A percentile compares a stretch with the other conserved stretches of the same genome.
Evolutionary conservation across 257 asterid genomes (phyloP).

Genomic region (Przewalskia tangutica): DNA sequence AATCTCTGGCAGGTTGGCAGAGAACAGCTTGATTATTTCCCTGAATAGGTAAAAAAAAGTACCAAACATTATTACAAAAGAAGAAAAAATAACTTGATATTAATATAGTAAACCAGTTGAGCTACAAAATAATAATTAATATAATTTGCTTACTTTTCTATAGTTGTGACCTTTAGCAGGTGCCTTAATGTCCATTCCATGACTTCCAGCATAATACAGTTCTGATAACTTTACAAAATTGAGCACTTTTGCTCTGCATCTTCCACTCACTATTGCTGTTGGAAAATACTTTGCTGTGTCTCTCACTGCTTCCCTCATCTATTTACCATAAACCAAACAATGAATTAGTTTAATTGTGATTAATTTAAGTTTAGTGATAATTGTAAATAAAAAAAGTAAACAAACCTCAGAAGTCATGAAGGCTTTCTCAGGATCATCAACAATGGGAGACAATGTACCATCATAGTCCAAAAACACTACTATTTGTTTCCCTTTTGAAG

Average conservation of each 20-base stretch:
- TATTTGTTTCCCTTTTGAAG: constrained; percentile 50
- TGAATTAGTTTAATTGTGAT: too few species aligned
- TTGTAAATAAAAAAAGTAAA: neutral
- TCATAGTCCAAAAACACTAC: constrained; percentile 66
- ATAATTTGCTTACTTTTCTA: constrained; percentile 31
- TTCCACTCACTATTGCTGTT: constrained; percentile 75
- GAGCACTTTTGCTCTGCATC: constrained; percentile 64
- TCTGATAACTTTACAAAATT: constrained; percentile 58
- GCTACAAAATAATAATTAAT: neutral
- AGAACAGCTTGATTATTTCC: constrained; percentile 50
- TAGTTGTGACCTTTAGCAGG: constrained; percentile 44
- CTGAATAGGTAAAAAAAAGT: constrained; percentile 24
- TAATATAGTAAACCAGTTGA: neutral
- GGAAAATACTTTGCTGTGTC: constrained; percentile 63
- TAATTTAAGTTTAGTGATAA: neutral
- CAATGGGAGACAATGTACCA: constrained; percentile 76
- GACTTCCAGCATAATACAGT: constrained; percentile 91
- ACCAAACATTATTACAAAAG: neutral
- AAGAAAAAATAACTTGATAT: neutral
- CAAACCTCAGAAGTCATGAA: constrained; percentile 50
- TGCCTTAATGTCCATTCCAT: constrained; percentile 91
- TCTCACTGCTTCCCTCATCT: constrained; percentile 72
- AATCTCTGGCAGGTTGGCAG: constrained; percentile 80
- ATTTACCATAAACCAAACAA: neutral
- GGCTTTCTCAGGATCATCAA: constrained; percentile 58